phyloP scores from a whole-genome alignment of 345 rosid species.

The Salix arbutifolia region DNA sequence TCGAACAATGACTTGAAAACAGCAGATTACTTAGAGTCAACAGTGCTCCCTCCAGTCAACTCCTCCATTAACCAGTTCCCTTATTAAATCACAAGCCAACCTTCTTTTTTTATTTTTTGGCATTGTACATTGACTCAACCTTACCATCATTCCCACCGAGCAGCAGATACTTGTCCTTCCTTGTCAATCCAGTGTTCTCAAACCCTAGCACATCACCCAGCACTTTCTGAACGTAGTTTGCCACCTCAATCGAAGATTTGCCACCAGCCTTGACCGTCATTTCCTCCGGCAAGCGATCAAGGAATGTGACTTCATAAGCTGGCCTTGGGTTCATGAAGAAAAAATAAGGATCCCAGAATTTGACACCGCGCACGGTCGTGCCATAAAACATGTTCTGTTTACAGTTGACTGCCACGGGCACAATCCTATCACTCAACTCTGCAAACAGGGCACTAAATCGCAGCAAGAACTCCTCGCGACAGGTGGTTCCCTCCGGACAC shows the following conservation, averaged over 20 bases:
- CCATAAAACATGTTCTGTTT: constrained; percentile 84
- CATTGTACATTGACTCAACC: constrained; percentile 63
- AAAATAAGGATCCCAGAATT: constrained; percentile 88
- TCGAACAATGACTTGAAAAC: not conserved
- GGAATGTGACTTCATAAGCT: constrained; percentile 62
- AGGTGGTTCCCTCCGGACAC: constrained; percentile 95
- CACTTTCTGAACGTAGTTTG: constrained; percentile 81
- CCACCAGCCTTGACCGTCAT: constrained; percentile 80
- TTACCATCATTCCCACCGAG: constrained; percentile 86
- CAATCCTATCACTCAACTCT: constrained; percentile 87
- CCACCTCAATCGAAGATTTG: constrained; percentile 78
- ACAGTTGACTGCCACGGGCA: constrained; percentile 85
- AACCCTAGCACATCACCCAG: constrained; percentile 64
- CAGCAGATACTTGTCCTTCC: constrained; percentile 81
- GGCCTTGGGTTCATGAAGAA: constrained; percentile 97
- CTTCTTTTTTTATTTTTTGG: constrained; percentile 12
- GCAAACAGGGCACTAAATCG: constrained; percentile 93
- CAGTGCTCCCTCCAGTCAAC: not conserved
- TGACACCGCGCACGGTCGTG: constrained; percentile 85
- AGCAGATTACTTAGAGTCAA: not conserved
- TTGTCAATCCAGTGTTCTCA: constrained; percentile 53
- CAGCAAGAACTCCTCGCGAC: constrained; percentile 72
- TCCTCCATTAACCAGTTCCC: not conserved
- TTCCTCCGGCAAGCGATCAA: constrained; percentile 73
- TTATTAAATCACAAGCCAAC: not conserved